Percentiles rank a stretch among this genome's conserved stretches.
phyloP scores from a whole-genome alignment of 345 rosid genomes.

The Crucihimalaya himalaica region DNA sequence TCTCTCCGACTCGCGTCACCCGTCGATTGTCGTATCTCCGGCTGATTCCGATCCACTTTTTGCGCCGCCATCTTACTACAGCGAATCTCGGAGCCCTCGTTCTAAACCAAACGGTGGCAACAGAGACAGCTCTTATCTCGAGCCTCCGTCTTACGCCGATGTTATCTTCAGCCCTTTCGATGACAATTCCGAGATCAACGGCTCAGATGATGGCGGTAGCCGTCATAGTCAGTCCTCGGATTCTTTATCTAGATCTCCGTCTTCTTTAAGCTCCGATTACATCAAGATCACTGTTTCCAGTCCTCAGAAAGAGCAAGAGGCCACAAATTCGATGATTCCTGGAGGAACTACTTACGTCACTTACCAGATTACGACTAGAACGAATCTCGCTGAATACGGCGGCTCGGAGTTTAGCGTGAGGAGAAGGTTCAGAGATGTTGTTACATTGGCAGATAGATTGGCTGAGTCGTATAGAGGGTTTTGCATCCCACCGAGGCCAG shows the following conservation, averaged over 20 bases:
- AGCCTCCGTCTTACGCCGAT: slow-evolving; percentile 90
- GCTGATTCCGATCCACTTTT: slow-evolving; percentile 84
- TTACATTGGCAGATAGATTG: slow-evolving; percentile 76
- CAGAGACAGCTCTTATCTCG: slow-evolving; percentile 59
- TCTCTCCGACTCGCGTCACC: slow-evolving; percentile 55
- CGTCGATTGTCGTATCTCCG: slow-evolving; percentile 48
- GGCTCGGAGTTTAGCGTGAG: slow-evolving; percentile 72
- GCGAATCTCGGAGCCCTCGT: slow-evolving; percentile 26
- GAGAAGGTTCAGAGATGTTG: slow-evolving; percentile 82
- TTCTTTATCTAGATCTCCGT: slow-evolving; percentile 60
- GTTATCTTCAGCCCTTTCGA: slow-evolving; percentile 83
- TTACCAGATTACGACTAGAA: slow-evolving; percentile 77
- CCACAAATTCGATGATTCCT: slow-evolving; percentile 62
- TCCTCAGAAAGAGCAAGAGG: slow-evolving; percentile 84
- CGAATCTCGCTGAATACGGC: slow-evolving; percentile 71
- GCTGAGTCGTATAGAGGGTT: slow-evolving; percentile 85
- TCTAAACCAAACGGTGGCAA: slow-evolving; percentile 38
- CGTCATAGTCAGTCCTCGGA: slow-evolving; percentile 45
- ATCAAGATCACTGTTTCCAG: slow-evolving; percentile 80
- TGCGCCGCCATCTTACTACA: slow-evolving; percentile 25
- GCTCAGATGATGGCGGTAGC: slow-evolving; percentile 48
- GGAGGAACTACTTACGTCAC: slow-evolving; percentile 76
- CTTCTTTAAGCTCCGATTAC: slow-evolving; percentile 54
- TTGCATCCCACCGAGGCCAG: slow-evolving; percentile 88
- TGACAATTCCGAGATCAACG: slow-evolving; percentile 61